Evolutionary conservation across 192 early-diverging fungal genomes (phyloP), one percentile per base, ranked within the genome.

Genomic region (Cetraspora pellucida): DNA sequence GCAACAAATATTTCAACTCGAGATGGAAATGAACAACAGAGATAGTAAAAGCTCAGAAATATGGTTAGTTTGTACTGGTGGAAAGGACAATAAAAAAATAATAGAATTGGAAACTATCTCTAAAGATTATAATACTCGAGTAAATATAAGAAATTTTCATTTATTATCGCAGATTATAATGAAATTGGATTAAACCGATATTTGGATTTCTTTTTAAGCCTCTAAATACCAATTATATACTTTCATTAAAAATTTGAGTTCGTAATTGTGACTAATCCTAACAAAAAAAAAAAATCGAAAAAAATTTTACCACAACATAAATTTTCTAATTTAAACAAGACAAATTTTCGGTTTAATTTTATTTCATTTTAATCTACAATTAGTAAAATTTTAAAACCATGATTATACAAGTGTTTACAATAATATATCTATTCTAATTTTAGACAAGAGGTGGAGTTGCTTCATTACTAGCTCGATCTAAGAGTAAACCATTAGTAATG

Each of bases 361-460:
- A n/a, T n/a, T n/a, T n/a, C n/a, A n/a, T n/a, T n/a, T n/a, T n/a
- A n/a, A n/a, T 49, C 16, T 49, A 49, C 16, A 13, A 13, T 49
- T 49, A 49, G 10, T 49, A 49, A 49, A 49, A 49, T 49, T 10
- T 10, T 49, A 49, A 49, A 49, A 10, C 13, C 6, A 49, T 49
- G 13, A 49, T 49, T 10, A 49, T 49, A 10, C 46, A 49, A 49
- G 10, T 13, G 16, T n/a, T n/a, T 49, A 49, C 10, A 49, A 13
- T 16, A 49, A 49, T 49, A 49, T 13, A 10, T 13, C 10, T 54
- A n/a, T 44, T 44, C 9, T 19, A 10, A 65, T 44, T 65, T 19
- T 44, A 65, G 63, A 17, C 63, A 10, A 65, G 37, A 65, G 63
- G 63, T 3, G 63, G 63, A 4, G 19, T 65, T 65, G 63, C 63